Base-by-base conservation (phyloP, 306 rosid genomes). In the Inga oerstediana region DNA sequence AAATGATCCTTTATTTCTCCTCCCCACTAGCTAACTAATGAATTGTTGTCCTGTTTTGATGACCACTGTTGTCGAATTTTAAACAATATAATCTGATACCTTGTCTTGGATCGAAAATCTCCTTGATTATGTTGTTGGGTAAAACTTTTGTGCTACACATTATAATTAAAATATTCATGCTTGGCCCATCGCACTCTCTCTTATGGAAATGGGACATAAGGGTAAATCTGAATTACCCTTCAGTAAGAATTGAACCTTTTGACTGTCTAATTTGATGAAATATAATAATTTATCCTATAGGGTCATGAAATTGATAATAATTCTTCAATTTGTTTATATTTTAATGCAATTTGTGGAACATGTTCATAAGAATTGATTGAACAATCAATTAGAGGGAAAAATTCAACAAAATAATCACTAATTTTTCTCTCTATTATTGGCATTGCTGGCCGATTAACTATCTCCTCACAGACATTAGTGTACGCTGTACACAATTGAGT, bases 111-210 rank as follows among this genome's bases (percentile, higher is more conserved):
- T 65, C 75, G 80, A 81, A 78, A 77, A 85, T 69, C 74, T 80
- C 72, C 37, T 67, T 66, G 65, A 84, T 79, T 79, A 82, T 86
- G 76, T 84, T 85, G 71, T 79, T 66, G 35, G 49, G 72, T 79
- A 10, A 65, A 73, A 22, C 83, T 88, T 82, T 87, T 82, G 30
- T 19, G 79, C 46, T 76, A 74, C 54, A 79, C 54, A 82, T 88
- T 80, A 62, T 78, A 81, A 70, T 88, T 77, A 74, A 75, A 81
- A 70, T n/a, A 22, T 52, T 78, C 78, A 70, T 43, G 76, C 75
- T 81, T 58, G 83, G 67, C 76, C 81, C 74, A 71, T 84, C 70
- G 41, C 76, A 76, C 73, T 75, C 83, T 85, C 80, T 62, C 37
- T 70, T 27, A 41, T 20, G 74, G 89, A 74, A 70, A 81, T 66